phyloP scores from a whole-genome alignment of 1,284 basidiomycete genomes.

The Xerocomus amazonicus region DNA sequence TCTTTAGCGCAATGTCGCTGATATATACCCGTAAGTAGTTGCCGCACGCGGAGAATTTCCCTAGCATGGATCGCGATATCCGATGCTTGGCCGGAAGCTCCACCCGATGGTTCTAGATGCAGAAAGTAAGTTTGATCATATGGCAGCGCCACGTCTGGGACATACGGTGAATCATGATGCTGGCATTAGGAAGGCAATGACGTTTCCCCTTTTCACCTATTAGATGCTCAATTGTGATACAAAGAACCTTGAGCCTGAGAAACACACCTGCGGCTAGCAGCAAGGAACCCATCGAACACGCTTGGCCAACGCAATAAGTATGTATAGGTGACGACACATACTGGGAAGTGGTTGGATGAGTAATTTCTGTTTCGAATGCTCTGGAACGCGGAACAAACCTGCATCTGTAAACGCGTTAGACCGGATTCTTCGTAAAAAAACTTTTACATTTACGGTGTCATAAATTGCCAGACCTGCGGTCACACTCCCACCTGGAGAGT shows the following conservation, averaged over 20 bases:
- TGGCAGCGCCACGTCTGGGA: constrained; percentile 17
- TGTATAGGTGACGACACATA: constrained; percentile 92
- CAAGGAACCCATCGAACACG: constrained; percentile 91
- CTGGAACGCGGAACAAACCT: constrained; percentile 43
- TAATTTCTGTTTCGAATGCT: constrained; percentile 8
- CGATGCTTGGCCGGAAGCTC: constrained; percentile 87
- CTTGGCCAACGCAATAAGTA: constrained; percentile 91
- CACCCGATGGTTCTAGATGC: constrained; percentile 83
- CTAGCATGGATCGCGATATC: constrained; percentile 94
- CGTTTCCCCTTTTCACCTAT: constrained; percentile 78
- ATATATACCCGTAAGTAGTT: constrained; percentile 81
- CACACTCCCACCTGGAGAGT: constrained; percentile 91
- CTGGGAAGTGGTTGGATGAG: constrained; percentile 42
- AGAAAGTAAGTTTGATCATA: constrained; percentile 9
- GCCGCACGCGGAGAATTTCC: constrained; percentile 85
- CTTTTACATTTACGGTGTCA: constrained; percentile 66
- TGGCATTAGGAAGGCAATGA: constrained; percentile 85
- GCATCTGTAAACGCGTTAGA: constrained; percentile 55
- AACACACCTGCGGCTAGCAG: constrained; percentile 73
- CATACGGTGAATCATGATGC: constrained; percentile 96
- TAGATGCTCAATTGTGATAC: constrained; percentile 10
- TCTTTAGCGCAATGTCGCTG: constrained; percentile 69
- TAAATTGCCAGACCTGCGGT: constrained; percentile 93
- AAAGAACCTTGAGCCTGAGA: constrained; percentile 6
- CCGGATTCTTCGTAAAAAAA: constrained; percentile 8